Percentiles rank a stretch among this genome's conserved stretches.
These are phyloP conservation scores for Phytophthora lateralis DNA, from an alignment of 352 stramenopile species.

Conservation along the genomic window DNA sequence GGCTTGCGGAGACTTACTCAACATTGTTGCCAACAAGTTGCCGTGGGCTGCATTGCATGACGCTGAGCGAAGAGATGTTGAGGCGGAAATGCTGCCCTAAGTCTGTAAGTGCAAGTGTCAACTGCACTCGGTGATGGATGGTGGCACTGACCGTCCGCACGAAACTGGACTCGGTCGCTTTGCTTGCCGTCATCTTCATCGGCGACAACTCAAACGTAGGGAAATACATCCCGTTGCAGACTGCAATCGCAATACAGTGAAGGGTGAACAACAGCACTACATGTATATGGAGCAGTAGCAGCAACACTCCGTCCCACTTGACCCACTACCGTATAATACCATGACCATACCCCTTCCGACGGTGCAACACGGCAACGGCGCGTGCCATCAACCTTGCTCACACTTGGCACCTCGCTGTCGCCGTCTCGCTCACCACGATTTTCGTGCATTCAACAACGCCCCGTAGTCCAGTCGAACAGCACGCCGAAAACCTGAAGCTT, in stretches of 20 bases:
- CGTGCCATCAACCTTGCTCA: background rate
- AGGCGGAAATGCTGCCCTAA: too few relatives aligned
- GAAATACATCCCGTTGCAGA: background rate
- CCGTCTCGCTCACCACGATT: background rate
- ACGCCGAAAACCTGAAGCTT: background rate
- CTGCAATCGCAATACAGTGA: background rate
- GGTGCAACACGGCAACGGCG: background rate
- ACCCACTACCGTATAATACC: background rate
- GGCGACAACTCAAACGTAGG: background rate
- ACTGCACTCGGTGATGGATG: slow-evolving; percentile 9
- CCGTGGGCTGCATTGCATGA: too few relatives aligned
- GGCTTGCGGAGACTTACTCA: too few relatives aligned
- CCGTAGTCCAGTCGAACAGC: too few relatives aligned
- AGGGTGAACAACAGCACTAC: too few relatives aligned
- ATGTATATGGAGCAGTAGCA: too few relatives aligned
- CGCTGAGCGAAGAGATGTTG: too few relatives aligned
- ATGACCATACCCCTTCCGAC: background rate
- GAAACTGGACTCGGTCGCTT: slow-evolving; percentile 4
- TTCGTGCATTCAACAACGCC: background rate
- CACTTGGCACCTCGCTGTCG: background rate
- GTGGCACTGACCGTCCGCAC: background rate
- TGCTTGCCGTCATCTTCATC: slow-evolving; percentile 11
- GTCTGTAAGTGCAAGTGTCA: background rate
- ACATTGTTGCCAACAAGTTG: too few relatives aligned
- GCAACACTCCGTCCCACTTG: background rate